Evolutionary conservation across 2,329 filamentous ascomycete species (phyloP), one percentile per base, ranked within the genome.

Genomic region (Neopestalotiopsis sp.): DNA sequence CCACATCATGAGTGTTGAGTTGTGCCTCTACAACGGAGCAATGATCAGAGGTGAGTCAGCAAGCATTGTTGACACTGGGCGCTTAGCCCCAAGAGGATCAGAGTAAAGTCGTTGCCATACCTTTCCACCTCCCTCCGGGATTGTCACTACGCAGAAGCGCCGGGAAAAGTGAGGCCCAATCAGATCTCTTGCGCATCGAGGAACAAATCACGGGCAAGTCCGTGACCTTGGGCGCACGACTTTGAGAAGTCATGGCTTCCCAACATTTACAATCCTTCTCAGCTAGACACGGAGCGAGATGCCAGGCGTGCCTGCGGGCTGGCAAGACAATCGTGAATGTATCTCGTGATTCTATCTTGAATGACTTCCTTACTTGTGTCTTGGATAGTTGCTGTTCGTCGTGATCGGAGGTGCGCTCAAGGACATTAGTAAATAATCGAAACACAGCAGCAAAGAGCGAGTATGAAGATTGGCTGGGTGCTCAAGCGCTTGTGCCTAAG

Each of bases 1-100:
- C 82, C 38, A 87, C 72, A 70, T 88, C 86, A 70, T 87, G 82
- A 2, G 79, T 80, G 17, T 77, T 73, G 2, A 88, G 75, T 17
- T 73, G 76, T 3, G 74, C 72, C 74, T 87, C 86, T 87, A 9
- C 13, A 24, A 30, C 20, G 57, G 14, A 28, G 5, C 13, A 24
- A 38, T 34, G 6, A n/a, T 12, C 5, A 3, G n/a, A 4, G 45
- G 17, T 20, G 9, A 38, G 59, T 62, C 59, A 42, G 59, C 32
- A 62, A 38, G 9, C 13, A 32, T 67, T n/a, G 59, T 67, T n/a
- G 59, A 34, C 57, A 49, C 24, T 65, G 53, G 66, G 40, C 34
- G 32, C 49, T 59, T 38, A 49, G 68, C 1, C n/a, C 3, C 10
- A 24, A 10, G 13, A 49, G 17, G 57, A 61, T 45, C n/a, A 12